Conservation (phyloP, 2,329 filamentous ascomycete genomes). For the Diaporthe capsici region DNA sequence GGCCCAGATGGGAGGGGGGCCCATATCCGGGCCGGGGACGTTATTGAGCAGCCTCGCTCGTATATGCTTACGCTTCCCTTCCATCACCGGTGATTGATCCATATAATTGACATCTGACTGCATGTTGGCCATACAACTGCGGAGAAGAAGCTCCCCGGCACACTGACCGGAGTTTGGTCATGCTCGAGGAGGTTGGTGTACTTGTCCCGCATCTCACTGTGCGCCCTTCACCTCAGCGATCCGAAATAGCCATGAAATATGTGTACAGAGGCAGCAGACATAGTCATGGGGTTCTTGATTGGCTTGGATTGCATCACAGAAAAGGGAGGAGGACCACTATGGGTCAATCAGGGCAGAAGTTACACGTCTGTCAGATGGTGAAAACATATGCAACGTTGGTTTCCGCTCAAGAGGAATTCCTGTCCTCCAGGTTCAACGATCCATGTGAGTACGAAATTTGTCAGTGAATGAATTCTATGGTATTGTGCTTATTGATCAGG, state of each 20-base stretch:
- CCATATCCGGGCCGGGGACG: too few relatives aligned
- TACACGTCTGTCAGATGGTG: neutral
- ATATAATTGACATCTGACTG: constrained; percentile 7
- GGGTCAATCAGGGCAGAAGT: neutral
- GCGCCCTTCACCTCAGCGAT: neutral
- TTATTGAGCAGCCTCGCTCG: constrained; percentile 2
- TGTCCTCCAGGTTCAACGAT: neutral
- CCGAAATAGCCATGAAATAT: neutral
- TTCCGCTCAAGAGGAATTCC: neutral
- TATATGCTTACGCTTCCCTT: constrained; percentile 2
- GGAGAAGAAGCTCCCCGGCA: neutral
- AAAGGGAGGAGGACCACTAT: neutral
- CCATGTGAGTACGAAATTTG: neutral
- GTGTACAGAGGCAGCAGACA: neutral
- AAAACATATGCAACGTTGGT: neutral
- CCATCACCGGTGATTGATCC: constrained; percentile 10
- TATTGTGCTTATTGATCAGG: neutral
- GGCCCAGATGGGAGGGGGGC: too few relatives aligned
- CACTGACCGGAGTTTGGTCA: neutral
- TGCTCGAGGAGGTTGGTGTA: neutral
- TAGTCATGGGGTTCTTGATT: neutral
- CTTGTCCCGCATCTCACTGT: too few relatives aligned
- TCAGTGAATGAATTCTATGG: neutral
- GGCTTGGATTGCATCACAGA: neutral
- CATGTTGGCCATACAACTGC: neutral